Evolutionary conservation across 2,329 filamentous ascomycete genomes (phyloP).

Genomic region (Aspergillus melleus): DNA sequence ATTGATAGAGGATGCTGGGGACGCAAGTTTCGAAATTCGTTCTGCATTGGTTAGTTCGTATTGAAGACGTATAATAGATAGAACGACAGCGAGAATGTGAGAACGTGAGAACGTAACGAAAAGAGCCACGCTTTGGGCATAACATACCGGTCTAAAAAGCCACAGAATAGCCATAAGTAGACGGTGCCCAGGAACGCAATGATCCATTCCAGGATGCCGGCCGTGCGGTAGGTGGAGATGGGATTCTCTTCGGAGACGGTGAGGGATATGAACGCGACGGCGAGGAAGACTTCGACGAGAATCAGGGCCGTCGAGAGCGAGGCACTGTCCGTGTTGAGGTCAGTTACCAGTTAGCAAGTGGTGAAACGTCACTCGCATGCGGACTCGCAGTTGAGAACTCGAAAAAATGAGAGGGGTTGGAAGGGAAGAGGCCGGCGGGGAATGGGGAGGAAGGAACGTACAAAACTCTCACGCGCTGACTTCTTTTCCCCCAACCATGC

Average conservation of each 20-base stretch:
- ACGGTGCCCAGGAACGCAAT: conserved; percentile 22
- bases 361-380: no score
- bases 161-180: conserved; percentile 23
- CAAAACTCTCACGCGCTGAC: conserved; percentile 18
- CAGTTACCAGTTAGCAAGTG: background rate
- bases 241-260: conserved; percentile 14
- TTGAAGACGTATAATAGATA: background rate
- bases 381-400: no score
- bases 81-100: no score
- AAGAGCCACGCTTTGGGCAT: no score
- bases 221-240: conserved; percentile 13
- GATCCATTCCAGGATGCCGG: conserved; percentile 23
- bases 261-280: conserved; percentile 18
- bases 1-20: conserved; percentile 14
- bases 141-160: conserved; percentile 21
- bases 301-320: conserved; percentile 23
- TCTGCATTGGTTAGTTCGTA: background rate
- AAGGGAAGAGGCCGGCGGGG: background rate
- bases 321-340: conserved; percentile 7
- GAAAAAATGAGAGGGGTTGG: no score
- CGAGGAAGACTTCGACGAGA: conserved; percentile 18
- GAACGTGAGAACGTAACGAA: no score
- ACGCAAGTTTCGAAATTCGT: conserved; percentile 13
- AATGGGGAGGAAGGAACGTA: conserved; percentile 6
- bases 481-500: conserved; percentile 15